phyloP scores from a whole-genome alignment of 371 early-diverging fungal species.

The Encephalitozoon intestinalis region DNA sequence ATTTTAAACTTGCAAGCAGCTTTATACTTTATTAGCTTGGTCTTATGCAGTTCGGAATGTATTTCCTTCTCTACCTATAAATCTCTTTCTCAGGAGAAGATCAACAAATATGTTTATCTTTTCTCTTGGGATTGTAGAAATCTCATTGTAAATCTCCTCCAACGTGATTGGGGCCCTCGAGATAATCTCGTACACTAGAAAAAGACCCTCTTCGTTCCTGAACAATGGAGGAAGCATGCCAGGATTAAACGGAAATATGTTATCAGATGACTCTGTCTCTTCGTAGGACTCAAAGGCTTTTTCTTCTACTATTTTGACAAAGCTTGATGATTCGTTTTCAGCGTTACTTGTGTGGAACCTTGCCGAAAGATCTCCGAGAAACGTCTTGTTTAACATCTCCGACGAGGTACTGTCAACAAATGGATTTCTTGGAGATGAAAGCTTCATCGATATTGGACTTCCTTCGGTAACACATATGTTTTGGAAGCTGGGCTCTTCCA shows the following conservation, averaged over 20 bases:
- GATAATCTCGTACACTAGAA: conserved; percentile 37
- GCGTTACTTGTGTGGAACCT: background rate
- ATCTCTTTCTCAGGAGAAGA: conserved; percentile 41
- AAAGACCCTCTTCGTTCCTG: conserved; percentile 30
- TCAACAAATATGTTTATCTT: conserved; percentile 50
- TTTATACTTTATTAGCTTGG: background rate
- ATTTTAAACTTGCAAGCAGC: too few relatives aligned
- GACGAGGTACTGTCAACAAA: conserved; percentile 33
- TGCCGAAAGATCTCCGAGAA: background rate
- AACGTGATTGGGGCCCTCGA: background rate
- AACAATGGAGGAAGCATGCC: conserved; percentile 41
- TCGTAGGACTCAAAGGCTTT: conserved; percentile 15
- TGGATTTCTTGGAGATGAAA: conserved; percentile 40
- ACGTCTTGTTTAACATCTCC: conserved; percentile 12
- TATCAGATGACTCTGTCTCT: background rate
- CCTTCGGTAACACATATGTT: background rate
- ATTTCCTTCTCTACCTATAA: conserved; percentile 30
- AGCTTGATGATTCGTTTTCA: background rate
- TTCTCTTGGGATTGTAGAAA: conserved; percentile 15
- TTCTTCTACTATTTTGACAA: background rate
- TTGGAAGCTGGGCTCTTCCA: background rate
- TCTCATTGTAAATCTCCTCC: conserved; percentile 31
- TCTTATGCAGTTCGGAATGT: background rate
- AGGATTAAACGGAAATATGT: conserved; percentile 30
- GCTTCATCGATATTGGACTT: conserved; percentile 25